Evolutionary conservation across 129 eudicot genomes (phyloP).

Genomic region (Escallonia rubra): DNA sequence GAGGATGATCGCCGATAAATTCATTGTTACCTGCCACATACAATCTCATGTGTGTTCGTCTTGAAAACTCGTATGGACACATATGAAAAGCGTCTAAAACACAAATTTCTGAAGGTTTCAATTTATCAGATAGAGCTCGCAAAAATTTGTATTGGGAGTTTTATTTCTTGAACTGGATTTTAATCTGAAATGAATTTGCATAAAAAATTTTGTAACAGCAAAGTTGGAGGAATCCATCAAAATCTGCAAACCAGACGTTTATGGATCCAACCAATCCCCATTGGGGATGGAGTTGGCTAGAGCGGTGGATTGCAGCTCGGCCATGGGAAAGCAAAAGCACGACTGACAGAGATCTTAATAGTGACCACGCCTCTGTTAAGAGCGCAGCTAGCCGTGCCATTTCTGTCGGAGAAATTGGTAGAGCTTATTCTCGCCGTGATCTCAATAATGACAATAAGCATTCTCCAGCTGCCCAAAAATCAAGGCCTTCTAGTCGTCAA

Average conservation of each 20-base stretch:
- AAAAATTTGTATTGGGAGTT: neutral
- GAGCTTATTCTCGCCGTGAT: conserved; percentile 21
- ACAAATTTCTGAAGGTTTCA: too few relatives aligned
- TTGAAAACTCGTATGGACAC: too few relatives aligned
- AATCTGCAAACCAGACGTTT: conserved; percentile 54
- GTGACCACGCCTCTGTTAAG: conserved; percentile 42
- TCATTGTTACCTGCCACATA: too few relatives aligned
- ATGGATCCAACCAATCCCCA: conserved; percentile 90
- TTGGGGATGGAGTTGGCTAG: conserved; percentile 99
- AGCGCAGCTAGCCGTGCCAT: conserved; percentile 26
- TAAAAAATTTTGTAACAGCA: conserved; percentile 34
- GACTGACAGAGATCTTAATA: conserved; percentile 26
- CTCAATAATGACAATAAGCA: conserved; percentile 16
- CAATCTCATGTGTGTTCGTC: too few relatives aligned
- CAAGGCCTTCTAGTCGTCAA: conserved; percentile 61
- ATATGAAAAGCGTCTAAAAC: too few relatives aligned
- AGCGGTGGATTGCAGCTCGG: conserved; percentile 94
- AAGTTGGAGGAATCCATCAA: conserved; percentile 61
- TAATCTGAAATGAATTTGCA: neutral
- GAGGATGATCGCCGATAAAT: too few relatives aligned
- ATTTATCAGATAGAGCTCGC: too few relatives aligned
- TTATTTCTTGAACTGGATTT: neutral
- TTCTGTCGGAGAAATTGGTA: conserved; percentile 30
- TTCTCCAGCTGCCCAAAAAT: conserved; percentile 37
- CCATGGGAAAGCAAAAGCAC: conserved; percentile 69